Evolutionary conservation across 2,329 filamentous ascomycete species (phyloP).

Genomic region (Xylariaceae sp.): DNA sequence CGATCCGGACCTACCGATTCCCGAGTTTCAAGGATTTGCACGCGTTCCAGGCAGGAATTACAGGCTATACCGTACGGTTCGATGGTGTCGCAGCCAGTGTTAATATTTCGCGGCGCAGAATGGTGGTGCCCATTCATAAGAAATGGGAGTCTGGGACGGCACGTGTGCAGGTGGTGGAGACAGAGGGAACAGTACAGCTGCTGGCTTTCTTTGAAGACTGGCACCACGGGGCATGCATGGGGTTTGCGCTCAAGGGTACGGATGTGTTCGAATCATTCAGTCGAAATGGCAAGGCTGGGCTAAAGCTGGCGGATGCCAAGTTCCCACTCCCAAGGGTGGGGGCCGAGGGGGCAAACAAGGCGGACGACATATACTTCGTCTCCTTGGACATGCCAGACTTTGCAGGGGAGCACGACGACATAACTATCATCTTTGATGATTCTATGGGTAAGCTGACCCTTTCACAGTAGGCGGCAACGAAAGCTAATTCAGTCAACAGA

Average conservation of each 20-base stretch:
- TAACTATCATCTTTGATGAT: constrained; percentile 77
- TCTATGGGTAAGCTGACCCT: constrained; percentile 60
- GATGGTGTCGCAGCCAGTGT: constrained; percentile 70
- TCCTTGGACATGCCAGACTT: constrained; percentile 85
- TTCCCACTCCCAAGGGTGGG: constrained; percentile 72
- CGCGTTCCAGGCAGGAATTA: constrained; percentile 72
- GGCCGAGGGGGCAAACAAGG: constrained; percentile 44
- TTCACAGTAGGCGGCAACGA: not conserved
- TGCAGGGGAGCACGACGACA: constrained; percentile 89
- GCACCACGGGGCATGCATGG: constrained; percentile 81
- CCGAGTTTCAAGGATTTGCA: constrained; percentile 66
- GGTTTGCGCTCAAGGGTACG: constrained; percentile 78
- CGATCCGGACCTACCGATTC: constrained; percentile 70
- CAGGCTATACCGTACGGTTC: constrained; percentile 72
- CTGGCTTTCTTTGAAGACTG: constrained; percentile 88
- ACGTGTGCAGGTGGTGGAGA: constrained; percentile 73
- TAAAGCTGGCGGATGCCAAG: constrained; percentile 85
- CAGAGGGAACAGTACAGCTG: constrained; percentile 71
- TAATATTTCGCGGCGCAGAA: constrained; percentile 76
- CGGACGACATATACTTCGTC: constrained; percentile 67
- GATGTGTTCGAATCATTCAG: constrained; percentile 73
- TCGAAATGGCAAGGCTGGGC: constrained; percentile 61
- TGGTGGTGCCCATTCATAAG: constrained; percentile 91
- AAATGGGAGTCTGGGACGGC: constrained; percentile 85
- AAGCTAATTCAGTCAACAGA: constrained; percentile 35